Base-by-base conservation (phyloP, 495 filamentous ascomycete species). In the Xylaria bambusicola region DNA sequence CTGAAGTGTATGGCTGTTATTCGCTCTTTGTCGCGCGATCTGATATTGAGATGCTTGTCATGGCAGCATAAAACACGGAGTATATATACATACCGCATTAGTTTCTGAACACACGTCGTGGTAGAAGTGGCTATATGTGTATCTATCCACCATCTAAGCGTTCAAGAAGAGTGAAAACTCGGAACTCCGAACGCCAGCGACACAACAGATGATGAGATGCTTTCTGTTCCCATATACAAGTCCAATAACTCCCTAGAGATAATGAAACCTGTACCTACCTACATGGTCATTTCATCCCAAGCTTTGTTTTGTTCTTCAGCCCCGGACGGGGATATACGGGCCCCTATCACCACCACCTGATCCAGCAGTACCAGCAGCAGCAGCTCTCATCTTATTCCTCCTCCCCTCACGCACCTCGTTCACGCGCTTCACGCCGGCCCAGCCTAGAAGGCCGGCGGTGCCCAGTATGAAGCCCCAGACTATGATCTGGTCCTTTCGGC, bases 401-500 rank as follows among this genome's bases (percentile, higher is more conserved):
- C 58, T 66, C 2, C 64, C 61, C 57, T 67, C 79, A 76, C 87
- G 88, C 35, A 84, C 79, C 71, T 85, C 74, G 20, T 73, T n/a
- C 27, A 75, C 55, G 29, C 71, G 72, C 70, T 68, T 86, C 17
- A 89, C 71, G 15, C 82, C 83, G 1, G 94, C 93, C 85, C 90
- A 97, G 29, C 78, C 81, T 54, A 98, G 76, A 62, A 98, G 69
- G 2, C 90, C 90, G n/a, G 85, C 80, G 5, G 93, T 97, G 33
- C 90, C 88, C 56, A 92, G 74, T 23, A 98, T 91, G 70, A 98
- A 98, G 5, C 92, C 88, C 69, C 93, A 89, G 0, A 98, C 93
- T 24, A 98, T 92, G 31, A 92, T 82, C 72, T 91, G 82, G 66
- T 96, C 93, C 74, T 97, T 97, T 56, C 82, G 77, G 27, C 89